These are phyloP conservation scores for Dillenia suffruticosa DNA, from an alignment of 164 flowering plant genomes.

Conservation along the genomic window DNA sequence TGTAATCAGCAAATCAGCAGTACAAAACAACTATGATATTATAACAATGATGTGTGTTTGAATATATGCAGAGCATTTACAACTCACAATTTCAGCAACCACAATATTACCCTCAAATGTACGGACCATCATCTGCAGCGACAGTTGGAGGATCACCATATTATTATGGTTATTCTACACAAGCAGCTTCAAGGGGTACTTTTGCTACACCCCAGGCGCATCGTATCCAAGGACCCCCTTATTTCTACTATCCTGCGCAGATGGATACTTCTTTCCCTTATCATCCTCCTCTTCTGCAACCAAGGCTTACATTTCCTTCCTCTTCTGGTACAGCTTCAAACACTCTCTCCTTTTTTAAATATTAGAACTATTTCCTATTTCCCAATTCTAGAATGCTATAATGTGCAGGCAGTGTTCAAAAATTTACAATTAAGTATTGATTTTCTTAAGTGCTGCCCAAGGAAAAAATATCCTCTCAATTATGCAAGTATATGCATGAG, in stretches of 20 bases:
- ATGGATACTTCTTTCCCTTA: constrained; percentile 27
- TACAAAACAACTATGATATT: no score
- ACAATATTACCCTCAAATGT: constrained; percentile 52
- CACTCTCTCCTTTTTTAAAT: not conserved
- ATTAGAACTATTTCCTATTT: no score
- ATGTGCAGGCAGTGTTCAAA: no score
- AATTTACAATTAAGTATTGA: no score
- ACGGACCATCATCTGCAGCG: constrained; percentile 42
- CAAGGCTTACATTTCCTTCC: constrained; percentile 21
- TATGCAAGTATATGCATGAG: no score
- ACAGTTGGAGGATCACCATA: constrained; percentile 34
- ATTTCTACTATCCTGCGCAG: constrained; percentile 57
- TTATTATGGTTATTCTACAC: constrained; percentile 62
- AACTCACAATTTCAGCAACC: constrained; percentile 53
- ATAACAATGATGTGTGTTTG: no score
- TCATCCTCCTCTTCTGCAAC: constrained; percentile 21
- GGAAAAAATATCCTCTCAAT: no score
- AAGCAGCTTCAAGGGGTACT: constrained; percentile 33
- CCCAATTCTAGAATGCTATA: no score
- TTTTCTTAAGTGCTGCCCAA: no score
- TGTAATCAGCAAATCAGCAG: no score
- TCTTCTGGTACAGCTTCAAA: constrained; percentile 28
- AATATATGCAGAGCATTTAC: constrained; percentile 33
- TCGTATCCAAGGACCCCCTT: constrained; percentile 38
- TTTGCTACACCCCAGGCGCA: constrained; percentile 43